Conservation (phyloP, 495 filamentous ascomycete genomes). For the Sabuloglossum arenarium region DNA sequence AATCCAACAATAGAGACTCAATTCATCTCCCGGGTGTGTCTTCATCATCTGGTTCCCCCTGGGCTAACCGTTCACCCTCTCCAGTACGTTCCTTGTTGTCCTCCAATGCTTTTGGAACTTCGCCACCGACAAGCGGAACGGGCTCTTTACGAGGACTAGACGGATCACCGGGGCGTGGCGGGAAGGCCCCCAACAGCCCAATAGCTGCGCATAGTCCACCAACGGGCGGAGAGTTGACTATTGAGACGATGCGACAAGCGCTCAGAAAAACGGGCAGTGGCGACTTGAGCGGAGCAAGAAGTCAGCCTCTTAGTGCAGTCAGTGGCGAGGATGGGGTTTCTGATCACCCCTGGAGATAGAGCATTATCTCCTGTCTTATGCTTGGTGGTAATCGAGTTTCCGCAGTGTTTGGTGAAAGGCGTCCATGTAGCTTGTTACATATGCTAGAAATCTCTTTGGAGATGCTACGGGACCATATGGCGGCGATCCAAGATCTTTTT, state of each 20-base stretch:
- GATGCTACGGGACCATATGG: too few relatives aligned
- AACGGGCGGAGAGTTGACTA: constrained; percentile 44
- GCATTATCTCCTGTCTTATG: too few relatives aligned
- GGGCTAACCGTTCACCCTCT: constrained; percentile 46
- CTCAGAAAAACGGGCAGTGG: constrained; percentile 62
- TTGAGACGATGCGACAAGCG: constrained; percentile 85
- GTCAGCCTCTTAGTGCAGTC: constrained; percentile 39
- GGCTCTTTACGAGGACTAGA: constrained; percentile 45
- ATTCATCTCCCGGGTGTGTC: constrained; percentile 28
- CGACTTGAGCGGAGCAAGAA: constrained; percentile 43
- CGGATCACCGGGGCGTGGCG: constrained; percentile 26
- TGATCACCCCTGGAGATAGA: constrained; percentile 4
- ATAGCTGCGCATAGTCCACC: constrained; percentile 18
- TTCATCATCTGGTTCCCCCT: constrained; percentile 23
- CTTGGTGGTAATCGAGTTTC: too few relatives aligned
- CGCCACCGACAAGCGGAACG: constrained; percentile 46
- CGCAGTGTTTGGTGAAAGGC: too few relatives aligned
- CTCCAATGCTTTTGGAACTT: constrained; percentile 36
- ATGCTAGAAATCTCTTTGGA: too few relatives aligned
- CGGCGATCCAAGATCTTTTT: too few relatives aligned
- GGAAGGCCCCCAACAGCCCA: constrained; percentile 22
- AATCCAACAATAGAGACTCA: constrained; percentile 31
- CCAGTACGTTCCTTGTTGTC: constrained; percentile 51
- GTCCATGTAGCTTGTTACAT: too few relatives aligned
- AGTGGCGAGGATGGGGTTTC: constrained; percentile 3